Evolutionary conservation across 2,329 filamentous ascomycete species (phyloP), one percentile per base, ranked within the genome.

Genomic region (Neoascochyta sp.): DNA sequence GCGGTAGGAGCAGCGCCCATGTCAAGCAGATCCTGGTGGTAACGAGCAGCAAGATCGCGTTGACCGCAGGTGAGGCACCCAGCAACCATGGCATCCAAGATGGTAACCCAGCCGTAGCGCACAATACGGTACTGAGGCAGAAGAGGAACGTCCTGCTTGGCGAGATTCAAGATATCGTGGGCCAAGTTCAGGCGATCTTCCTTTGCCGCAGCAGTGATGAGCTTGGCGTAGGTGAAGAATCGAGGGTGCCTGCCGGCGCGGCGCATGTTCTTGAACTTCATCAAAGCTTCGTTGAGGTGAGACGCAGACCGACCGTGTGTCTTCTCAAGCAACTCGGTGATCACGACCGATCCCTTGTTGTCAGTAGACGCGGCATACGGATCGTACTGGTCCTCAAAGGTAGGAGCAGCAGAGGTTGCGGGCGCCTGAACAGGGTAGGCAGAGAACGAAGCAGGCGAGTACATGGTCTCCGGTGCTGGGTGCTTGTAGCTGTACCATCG

Each of bases 221-320:
- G 73, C 74, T 95, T 96, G 27, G 89, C 88, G 52, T 96, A 95
- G 1, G 89, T 95, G 63, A 95, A 92, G 68, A 96, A 96, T 38
- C 90, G 81, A 29, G 90, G 88, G 60, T 95, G 88, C 57, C 88
- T 82, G 42, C 90, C 89, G 54, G 86, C 79, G 36, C 89, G 86
- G 43, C 92, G 88, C 71, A 95, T 95, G 67, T 94, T 95, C 60
- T 82, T 85, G 66, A 96, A 86, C 49, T 87, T 83, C 43, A 73
- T 74, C 41, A 96, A 68, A 19, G 88, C 86, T 44, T 95, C 87
- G 43, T 82, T 82, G 39, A 95, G 72, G 45, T 83, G 80, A 29
- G 80, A 76, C 13, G 80, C 81, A 45, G 81, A 79, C 36, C 83
- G 80, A 27, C 83, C 83, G 50, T 81, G 80, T 21, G 78, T 75